Evolutionary conservation across 495 filamentous ascomycete genomes (phyloP), one percentile per base, ranked within the genome.

Genomic region (Xylaria curta): DNA sequence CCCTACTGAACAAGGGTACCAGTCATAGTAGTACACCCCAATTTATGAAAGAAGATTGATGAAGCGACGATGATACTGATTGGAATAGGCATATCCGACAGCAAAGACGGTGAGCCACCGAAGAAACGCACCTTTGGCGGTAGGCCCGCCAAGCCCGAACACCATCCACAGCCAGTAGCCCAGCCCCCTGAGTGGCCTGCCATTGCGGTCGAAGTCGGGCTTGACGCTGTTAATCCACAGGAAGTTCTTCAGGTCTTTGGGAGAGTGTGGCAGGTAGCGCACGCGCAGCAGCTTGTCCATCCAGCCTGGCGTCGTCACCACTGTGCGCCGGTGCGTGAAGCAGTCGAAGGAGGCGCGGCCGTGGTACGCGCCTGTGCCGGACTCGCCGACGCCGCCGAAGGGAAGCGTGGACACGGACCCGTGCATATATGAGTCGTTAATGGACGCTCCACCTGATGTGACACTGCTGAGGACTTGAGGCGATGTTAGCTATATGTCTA

Each of bases 331-430:
- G 83, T 98, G 92, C 33, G 89, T 90, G 84, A 97, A 99, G 78
- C 85, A 87, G 74, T 98, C 94, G 83, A 97, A 97, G 62, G 89
- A 91, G 60, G 92, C 85, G 78, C 89, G 89, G 71, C 96, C 96
- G 75, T 93, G 89, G 84, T 98, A 98, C 12, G 89, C 85, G 65
- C 96, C 96, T 75, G 87, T 86, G 68, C 96, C 95, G 70, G 89
- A 93, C 74, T 93, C 89, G 69, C 96, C 96, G 40, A 99, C 92
- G 76, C 95, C 95, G 72, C 96, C 96, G 78, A 99, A 98, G 64
- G 93, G 85, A 4, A 97, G 83, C 10, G 90, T 93, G 26, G 90
- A 88, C 73, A 97, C 89, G 3, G 84, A 86, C 60, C 87, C 91
- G 83, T 98, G 95, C 81, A 94, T 90, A 75, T 89, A 93, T 63